These are phyloP conservation scores for Kwoniella bestiolae DNA, from an alignment of 768 basidiomycete genomes.

Conservation along the genomic window DNA sequence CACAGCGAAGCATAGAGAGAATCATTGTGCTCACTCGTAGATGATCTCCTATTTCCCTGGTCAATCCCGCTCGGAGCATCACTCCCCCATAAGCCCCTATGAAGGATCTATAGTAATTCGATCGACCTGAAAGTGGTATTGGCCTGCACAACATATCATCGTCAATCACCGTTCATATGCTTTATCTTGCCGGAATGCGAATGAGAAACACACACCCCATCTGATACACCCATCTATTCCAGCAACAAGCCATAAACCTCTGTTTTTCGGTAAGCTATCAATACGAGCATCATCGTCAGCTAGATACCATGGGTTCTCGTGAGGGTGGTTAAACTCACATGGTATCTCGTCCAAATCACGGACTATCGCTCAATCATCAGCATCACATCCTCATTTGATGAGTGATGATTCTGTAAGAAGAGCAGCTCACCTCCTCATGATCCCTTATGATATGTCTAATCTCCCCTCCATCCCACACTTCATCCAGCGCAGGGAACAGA, in stretches of 20 bases:
- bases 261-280: slow-evolving; percentile 24
- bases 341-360: slow-evolving; percentile 29
- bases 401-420: neutral
- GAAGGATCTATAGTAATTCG: slow-evolving; percentile 14
- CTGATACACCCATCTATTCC: slow-evolving; percentile 36
- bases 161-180: neutral
- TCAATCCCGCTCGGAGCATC: slow-evolving; percentile 25
- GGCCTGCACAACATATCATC: slow-evolving; percentile 15
- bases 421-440: slow-evolving; percentile 32
- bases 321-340: slow-evolving; percentile 15
- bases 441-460: slow-evolving; percentile 20
- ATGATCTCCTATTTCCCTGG: slow-evolving; percentile 14
- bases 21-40: slow-evolving; percentile 36
- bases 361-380: neutral
- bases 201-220: slow-evolving; percentile 27
- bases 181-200: neutral
- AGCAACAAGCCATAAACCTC: slow-evolving; percentile 28
- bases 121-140: slow-evolving; percentile 4
- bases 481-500: slow-evolving; percentile 34
- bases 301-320: neutral
- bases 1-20: too few relatives aligned
- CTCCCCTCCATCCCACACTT: slow-evolving; percentile 27
- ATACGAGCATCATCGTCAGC: neutral
- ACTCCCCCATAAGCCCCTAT: slow-evolving; percentile 31
- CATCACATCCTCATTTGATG: neutral